phyloP scores from a whole-genome alignment of 2,329 filamentous ascomycete genomes.

The Alternaria dauci region DNA sequence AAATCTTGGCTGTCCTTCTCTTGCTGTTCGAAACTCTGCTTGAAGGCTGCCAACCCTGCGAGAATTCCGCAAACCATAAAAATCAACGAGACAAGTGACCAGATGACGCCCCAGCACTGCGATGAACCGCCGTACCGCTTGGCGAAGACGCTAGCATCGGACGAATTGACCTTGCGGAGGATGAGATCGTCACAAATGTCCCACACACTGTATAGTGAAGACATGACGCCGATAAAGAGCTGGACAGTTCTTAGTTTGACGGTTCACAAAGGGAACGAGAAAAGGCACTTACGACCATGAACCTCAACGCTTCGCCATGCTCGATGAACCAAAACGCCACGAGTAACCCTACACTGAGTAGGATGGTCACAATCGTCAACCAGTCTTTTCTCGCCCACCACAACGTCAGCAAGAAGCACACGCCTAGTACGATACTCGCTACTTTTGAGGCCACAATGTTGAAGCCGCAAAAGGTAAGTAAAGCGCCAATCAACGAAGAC shows the following conservation, averaged over 20 bases:
- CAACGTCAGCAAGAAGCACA: conserved; percentile 78
- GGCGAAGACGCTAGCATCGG: conserved; percentile 81
- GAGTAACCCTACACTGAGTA: conserved; percentile 74
- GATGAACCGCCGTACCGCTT: conserved; percentile 80
- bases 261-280: no score
- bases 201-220: conserved; percentile 80
- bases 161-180: conserved; percentile 79
- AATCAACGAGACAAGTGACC: conserved; percentile 74
- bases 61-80: conserved; percentile 79
- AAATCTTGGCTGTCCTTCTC: conserved; percentile 73
- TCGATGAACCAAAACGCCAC: conserved; percentile 82
- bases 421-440: conserved; percentile 75
- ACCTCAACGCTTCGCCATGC: conserved; percentile 76
- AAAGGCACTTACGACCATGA: conserved; percentile 66
- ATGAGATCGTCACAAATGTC: conserved; percentile 87
- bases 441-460: conserved; percentile 82
- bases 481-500: conserved; percentile 76
- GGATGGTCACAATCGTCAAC: conserved; percentile 75
- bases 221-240: conserved; percentile 86
- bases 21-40: conserved; percentile 73
- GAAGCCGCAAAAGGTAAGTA: conserved; percentile 82
- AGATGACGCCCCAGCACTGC: conserved; percentile 82
- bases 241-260: conserved; percentile 32
- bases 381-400: conserved; percentile 85
- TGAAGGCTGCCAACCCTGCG: conserved; percentile 79